Base-by-base conservation (phyloP, 2,329 filamentous ascomycete species). In the Fusarium acutatum region DNA sequence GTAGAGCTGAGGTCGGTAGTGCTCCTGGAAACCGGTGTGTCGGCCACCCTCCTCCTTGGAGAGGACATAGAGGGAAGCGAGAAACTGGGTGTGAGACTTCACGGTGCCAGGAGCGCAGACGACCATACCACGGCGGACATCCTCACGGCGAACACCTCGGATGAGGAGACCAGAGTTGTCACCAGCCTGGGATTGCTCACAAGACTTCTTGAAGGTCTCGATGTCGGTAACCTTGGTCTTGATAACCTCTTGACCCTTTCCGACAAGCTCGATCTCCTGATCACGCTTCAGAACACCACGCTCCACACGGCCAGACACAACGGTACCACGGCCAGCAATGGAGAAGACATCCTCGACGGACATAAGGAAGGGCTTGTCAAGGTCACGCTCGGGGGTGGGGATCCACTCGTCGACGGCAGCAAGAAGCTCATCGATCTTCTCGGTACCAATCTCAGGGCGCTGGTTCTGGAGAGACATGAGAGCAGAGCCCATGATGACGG, bases 141-240 rank as follows among this genome's bases (percentile, higher is more conserved):
- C 97, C 87, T 99, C 96, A 81, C 96, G 95, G 86, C 95, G 95
- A 81, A 99, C 86, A 88, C 96, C 96, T 86, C 96, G 94, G 84
- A 99, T 92, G 61, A 99, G 91, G 41, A 99, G 93, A 81, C 96
- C 96, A 32, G 96, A 98, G 91, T 98, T 99, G 86, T 99, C 96
- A 84, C 96, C 96, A 71, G 96, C 96, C 79, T 94, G 91, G 67
- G 96, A 97, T 86, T 97, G 94, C 67, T 98, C 95, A 85, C 96
- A 98, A 56, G 95, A 97, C 91, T 99, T 99, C 90, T 98, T 98
- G 90, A 99, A 99, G 76, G 96, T 99, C 89, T 99, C 96, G 78
- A 99, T 98, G 82, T 99, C 97, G 81, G 96, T 99, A 75, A 99
- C 96, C 89, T 98, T 98, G 84, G 96, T 98, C 91, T 97, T 98